Conservation (phyloP, 805 yeast genomes). For the Blastobotrys terrestris region DNA sequence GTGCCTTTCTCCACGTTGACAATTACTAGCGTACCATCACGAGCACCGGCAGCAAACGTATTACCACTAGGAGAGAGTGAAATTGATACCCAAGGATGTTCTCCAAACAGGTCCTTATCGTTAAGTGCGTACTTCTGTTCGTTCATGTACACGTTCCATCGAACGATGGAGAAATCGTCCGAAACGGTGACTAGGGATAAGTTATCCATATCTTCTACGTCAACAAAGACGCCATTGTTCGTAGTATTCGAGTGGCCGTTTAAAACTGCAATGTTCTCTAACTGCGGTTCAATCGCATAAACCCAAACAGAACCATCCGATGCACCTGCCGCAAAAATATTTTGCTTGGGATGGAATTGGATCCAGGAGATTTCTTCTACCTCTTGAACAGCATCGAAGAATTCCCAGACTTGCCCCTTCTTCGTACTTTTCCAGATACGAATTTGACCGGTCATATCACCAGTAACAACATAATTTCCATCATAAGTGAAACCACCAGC, state of each 20-base stretch:
- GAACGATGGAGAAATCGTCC: constrained; percentile 79
- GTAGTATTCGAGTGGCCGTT: constrained; percentile 70
- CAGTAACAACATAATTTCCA: constrained; percentile 77
- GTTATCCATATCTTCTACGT: constrained; percentile 50
- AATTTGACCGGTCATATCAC: constrained; percentile 90
- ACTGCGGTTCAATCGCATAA: constrained; percentile 61
- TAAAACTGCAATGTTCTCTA: constrained; percentile 43
- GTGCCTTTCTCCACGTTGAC: constrained; percentile 70
- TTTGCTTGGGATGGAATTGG: constrained; percentile 65
- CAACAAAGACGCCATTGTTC: constrained; percentile 71
- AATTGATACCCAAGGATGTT: constrained; percentile 85
- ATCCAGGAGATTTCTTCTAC: constrained; percentile 89
- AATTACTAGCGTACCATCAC: constrained; percentile 82
- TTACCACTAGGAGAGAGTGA: constrained; percentile 44
- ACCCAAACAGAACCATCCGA: constrained; percentile 93
- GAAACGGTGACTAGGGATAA: constrained; percentile 67
- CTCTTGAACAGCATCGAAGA: constrained; percentile 67
- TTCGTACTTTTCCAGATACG: constrained; percentile 64
- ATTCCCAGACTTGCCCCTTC: constrained; percentile 79
- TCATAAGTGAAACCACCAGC: constrained; percentile 77
- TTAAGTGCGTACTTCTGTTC: constrained; percentile 47
- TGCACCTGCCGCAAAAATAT: constrained; percentile 85
- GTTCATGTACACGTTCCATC: constrained; percentile 84
- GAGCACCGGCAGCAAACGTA: constrained; percentile 70
- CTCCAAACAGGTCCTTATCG: constrained; percentile 58